These are phyloP conservation scores for Paramarasmius palmivorus DNA, from an alignment of 1,284 basidiomycete genomes.

Conservation along the genomic window DNA sequence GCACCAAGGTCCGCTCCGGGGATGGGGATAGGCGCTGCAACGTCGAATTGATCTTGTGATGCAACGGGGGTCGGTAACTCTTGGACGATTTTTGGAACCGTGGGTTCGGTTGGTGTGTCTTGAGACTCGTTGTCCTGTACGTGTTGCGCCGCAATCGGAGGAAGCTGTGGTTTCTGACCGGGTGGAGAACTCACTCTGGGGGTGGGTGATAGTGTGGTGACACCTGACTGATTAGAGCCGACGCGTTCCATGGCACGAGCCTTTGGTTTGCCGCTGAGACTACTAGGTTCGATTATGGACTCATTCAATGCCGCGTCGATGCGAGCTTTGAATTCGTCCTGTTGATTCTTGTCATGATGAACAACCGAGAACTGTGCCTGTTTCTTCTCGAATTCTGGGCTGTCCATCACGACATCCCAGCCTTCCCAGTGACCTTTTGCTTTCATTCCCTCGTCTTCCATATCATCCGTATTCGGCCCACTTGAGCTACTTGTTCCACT, in stretches of 20 bases:
- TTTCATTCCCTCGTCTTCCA: conserved; percentile 36
- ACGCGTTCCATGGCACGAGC: background rate
- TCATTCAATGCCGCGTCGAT: conserved; percentile 3
- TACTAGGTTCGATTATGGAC: background rate
- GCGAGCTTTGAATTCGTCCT: background rate
- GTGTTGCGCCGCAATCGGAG: background rate
- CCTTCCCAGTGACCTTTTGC: conserved; percentile 41
- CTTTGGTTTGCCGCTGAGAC: background rate
- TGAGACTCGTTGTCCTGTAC: background rate
- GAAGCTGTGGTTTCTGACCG: background rate
- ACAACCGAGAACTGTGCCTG: conserved; percentile 21
- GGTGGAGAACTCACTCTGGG: background rate
- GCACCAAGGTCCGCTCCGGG: background rate
- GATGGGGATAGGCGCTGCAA: no score
- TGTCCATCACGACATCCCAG: conserved; percentile 31
- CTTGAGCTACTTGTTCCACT: conserved; percentile 13
- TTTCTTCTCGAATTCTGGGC: conserved; percentile 14
- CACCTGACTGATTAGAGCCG: background rate
- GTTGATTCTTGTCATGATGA: background rate
- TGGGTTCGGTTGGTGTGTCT: background rate
- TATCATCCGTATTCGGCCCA: conserved; percentile 32
- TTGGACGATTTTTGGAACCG: conserved; percentile 4
- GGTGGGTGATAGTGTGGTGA: conserved; percentile 4
- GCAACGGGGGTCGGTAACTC: conserved; percentile 5
- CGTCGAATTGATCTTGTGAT: background rate